phyloP scores from a whole-genome alignment of 306 rosid genomes.

The Phaseolus lunatus region DNA sequence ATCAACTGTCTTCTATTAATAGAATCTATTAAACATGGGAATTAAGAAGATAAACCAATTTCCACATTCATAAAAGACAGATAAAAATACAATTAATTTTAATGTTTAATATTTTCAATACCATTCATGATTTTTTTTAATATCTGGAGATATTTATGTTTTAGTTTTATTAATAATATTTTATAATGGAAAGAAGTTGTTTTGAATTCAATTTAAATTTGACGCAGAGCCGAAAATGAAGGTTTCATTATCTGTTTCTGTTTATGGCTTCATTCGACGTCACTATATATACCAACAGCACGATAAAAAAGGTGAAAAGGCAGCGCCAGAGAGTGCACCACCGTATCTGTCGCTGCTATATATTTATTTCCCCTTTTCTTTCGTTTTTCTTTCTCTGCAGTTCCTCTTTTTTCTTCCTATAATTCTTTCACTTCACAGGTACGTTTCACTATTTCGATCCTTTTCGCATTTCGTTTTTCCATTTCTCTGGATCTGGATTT shows the following conservation, averaged over 20 bases:
- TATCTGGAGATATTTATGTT: too few species aligned
- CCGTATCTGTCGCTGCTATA: background rate
- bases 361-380: background rate
- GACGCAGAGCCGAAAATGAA: slow-evolving; percentile 46
- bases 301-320: background rate
- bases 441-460: background rate
- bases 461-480: background rate
- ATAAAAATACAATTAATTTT: too few species aligned
- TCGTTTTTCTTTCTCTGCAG: background rate
- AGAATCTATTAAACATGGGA: too few species aligned
- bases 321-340: background rate
- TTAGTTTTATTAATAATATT: too few species aligned
- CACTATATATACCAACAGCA: background rate
- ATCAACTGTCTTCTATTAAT: too few species aligned
- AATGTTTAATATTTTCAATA: too few species aligned
- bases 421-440: slow-evolving; percentile 27
- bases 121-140: too few species aligned
- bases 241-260: background rate
- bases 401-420: slow-evolving; percentile 1
- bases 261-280: background rate
- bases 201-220: background rate
- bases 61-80: too few species aligned
- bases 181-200: too few species aligned
- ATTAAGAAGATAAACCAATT: too few species aligned
- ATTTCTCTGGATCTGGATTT: slow-evolving; percentile 15